Evolutionary conservation across 768 basidiomycete genomes (phyloP).

Genomic region (Termitomyces sp.): DNA sequence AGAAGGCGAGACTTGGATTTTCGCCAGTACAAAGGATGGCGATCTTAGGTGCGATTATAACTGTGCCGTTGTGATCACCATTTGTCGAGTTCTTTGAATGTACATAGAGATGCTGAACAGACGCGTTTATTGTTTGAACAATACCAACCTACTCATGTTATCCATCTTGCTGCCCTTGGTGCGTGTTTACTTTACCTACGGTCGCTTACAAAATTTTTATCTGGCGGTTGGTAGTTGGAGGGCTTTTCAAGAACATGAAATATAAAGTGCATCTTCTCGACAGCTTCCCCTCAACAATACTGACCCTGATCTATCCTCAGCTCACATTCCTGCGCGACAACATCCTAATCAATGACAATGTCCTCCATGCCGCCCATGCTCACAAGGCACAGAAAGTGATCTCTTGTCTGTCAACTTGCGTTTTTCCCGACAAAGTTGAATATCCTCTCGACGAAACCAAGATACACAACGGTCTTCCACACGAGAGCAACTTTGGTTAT

Average conservation of each 20-base stretch:
- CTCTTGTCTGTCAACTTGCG: slow-evolving; percentile 95
- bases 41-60: slow-evolving; percentile 63
- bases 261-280: slow-evolving; percentile 58
- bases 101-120: slow-evolving; percentile 58
- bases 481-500: slow-evolving; percentile 94
- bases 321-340: slow-evolving; percentile 93
- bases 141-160: slow-evolving; percentile 93
- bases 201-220: slow-evolving; percentile 1
- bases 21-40: slow-evolving; percentile 71
- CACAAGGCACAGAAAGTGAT: slow-evolving; percentile 72
- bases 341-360: slow-evolving; percentile 92
- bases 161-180: slow-evolving; percentile 94
- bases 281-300: not conserved
- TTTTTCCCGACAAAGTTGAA: slow-evolving; percentile 92
- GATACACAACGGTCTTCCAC: slow-evolving; percentile 89
- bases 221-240: slow-evolving; percentile 60
- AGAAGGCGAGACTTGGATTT: slow-evolving; percentile 82
- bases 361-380: slow-evolving; percentile 72
- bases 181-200: slow-evolving; percentile 17
- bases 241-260: slow-evolving; percentile 94
- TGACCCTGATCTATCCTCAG: slow-evolving; percentile 26
- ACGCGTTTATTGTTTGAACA: slow-evolving; percentile 78
- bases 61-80: not conserved
- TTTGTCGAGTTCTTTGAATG: not conserved
- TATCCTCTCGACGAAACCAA: slow-evolving; percentile 93